Conservation (phyloP, 768 basidiomycete species). For the Sarcodon sp. region DNA sequence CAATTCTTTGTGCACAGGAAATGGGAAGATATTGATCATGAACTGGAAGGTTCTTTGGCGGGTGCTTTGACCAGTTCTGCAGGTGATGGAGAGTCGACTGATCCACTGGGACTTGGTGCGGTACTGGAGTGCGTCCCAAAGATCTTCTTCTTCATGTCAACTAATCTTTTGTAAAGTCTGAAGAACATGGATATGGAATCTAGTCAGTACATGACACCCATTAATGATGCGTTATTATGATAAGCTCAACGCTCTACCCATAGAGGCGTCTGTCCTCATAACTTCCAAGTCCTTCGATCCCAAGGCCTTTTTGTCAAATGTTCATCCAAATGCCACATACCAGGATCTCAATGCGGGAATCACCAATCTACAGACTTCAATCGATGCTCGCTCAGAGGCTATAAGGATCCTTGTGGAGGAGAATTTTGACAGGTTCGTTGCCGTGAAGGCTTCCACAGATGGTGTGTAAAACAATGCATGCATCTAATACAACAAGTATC, state of each 20-base stretch:
- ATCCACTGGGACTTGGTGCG: conserved; percentile 69
- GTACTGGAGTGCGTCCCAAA: conserved; percentile 38
- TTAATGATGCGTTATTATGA: background rate
- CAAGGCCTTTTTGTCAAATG: conserved; percentile 79
- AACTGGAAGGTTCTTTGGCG: conserved; percentile 64
- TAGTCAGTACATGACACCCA: conserved; percentile 34
- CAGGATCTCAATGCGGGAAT: conserved; percentile 81
- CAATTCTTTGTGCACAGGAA: conserved; percentile 29
- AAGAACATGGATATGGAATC: conserved; percentile 66
- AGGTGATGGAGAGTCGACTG: conserved; percentile 38
- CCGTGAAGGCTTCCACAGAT: conserved; percentile 94
- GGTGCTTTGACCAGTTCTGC: conserved; percentile 47
- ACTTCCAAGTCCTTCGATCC: conserved; percentile 95
- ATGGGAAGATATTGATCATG: conserved; percentile 89
- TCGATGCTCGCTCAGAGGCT: conserved; percentile 90
- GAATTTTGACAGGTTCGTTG: conserved; percentile 96
- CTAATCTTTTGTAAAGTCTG: conserved; percentile 24
- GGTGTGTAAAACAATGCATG: conserved; percentile 30
- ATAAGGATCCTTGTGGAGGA: conserved; percentile 91
- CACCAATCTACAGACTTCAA: conserved; percentile 55
- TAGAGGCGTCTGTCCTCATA: conserved; percentile 74
- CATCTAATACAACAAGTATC: background rate
- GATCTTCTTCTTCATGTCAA: background rate
- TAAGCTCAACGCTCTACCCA: conserved; percentile 4
- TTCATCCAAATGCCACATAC: conserved; percentile 92